Base-by-base conservation (phyloP, 1,284 basidiomycete genomes). In the Mycosarcoma mackinlayi region DNA sequence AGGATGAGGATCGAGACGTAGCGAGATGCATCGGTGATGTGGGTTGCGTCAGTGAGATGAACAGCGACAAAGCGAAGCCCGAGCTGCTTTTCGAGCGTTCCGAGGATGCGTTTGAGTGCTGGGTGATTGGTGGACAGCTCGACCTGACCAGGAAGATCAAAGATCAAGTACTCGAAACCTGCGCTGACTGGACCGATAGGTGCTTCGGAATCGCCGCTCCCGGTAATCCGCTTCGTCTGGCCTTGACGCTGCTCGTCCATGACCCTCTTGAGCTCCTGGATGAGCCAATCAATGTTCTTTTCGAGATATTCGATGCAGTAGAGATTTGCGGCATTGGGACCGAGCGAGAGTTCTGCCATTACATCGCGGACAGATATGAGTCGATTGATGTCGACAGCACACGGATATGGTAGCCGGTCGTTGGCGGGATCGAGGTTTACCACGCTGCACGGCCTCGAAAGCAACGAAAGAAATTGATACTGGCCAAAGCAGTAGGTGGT, bases 251-350 rank as follows among this genome's bases (percentile, higher is more conserved):
- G 61, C 53, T 80, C 75, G 6, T 60, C 41, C 45, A 78, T 63
- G 19, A 77, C 61, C 35, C 41, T 48, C 55, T 87, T 87, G 74
- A 98, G 84, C 42, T 89, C 63, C 84, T 38, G 84, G 83, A 57
- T 89, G 23, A 99, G 87, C 96, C 96, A 99, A 83, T 98, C 94
- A 74, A 91, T 88, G 83, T 98, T 98, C 23, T 88, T 89, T 79
- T 98, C 94, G 21, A 99, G 88, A 82, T 98, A 98, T 83, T 98
- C 96, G 87, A 98, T 92, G 82, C 93, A 95, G 82, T 94, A 98
- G 16, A 98, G 85, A 90, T 98, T 94, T 3, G 89, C 95, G 6
- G 96, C 96, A 74, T 99, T 99, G 0, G 96, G 96, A 0, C 96
- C 96, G 0, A 99, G 87, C 0, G 88, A 88, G 69, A 91, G 89